Conservation (phyloP, 2,329 filamentous ascomycete genomes). For the Aspergillus fumigatus region DNA sequence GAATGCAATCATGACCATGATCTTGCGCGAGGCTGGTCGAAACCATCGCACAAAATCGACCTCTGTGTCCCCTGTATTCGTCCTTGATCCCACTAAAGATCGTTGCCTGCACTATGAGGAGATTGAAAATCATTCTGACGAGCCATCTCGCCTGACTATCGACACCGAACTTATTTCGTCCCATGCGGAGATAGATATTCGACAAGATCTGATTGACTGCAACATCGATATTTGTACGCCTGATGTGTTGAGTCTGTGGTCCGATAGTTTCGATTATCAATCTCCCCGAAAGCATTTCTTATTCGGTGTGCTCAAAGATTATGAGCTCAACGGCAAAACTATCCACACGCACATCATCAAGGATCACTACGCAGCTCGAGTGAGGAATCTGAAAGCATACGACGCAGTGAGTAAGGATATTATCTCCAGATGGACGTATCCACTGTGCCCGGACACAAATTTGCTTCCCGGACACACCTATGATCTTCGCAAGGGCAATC, state of each 20-base stretch:
- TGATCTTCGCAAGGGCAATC: slow-evolving; percentile 61
- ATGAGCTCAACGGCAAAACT: slow-evolving; percentile 95
- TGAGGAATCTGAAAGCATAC: slow-evolving; percentile 82
- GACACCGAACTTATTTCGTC: slow-evolving; percentile 74
- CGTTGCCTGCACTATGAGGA: slow-evolving; percentile 94
- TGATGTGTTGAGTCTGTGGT: slow-evolving; percentile 91
- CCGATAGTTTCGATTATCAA: slow-evolving; percentile 96
- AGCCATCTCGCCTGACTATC: slow-evolving; percentile 56
- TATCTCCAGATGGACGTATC: slow-evolving; percentile 81
- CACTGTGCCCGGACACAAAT: slow-evolving; percentile 85
- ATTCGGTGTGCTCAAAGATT: slow-evolving; percentile 90
- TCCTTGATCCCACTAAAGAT: slow-evolving; percentile 73
- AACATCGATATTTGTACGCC: slow-evolving; percentile 97
- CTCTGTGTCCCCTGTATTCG: slow-evolving; percentile 74
- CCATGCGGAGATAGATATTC: slow-evolving; percentile 72
- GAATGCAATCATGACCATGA: slow-evolving; percentile 96
- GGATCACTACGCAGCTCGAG: slow-evolving; percentile 80
- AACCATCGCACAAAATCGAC: slow-evolving; percentile 73
- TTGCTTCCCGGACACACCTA: slow-evolving; percentile 74
- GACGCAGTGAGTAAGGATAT: slow-evolving; percentile 84
- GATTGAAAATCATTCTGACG: slow-evolving; percentile 61
- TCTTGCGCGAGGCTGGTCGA: slow-evolving; percentile 72
- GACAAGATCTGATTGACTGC: slow-evolving; percentile 85
- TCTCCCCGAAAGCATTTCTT: slow-evolving; percentile 82
- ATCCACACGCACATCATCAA: slow-evolving; percentile 84